Base-by-base conservation (phyloP, 106 monocot species). In the Allium sativum region DNA sequence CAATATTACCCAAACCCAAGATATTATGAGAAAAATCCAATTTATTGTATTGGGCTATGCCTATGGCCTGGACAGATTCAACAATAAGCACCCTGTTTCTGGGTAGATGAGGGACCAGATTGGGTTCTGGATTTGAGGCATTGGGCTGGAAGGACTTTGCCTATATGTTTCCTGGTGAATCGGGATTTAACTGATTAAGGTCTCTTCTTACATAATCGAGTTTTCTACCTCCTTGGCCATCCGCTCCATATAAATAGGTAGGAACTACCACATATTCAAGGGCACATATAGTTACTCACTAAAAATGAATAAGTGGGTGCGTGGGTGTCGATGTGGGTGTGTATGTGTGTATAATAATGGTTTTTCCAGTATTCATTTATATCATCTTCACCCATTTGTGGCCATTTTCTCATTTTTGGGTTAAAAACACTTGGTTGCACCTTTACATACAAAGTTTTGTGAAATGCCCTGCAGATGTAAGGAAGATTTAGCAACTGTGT, bases 1-100 rank as follows among this genome's bases (percentile, higher is more conserved):
- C 73, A 11, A 89, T 72, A 21, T 46, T 70, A 0, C 53, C 52
- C 7, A 82, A 78, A 1, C 81, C 80, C 55, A 93, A 65, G 53
- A 93, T 57, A 66, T 93, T 88, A 44, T 88, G 89, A 0, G 93
- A 88, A 42, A 93, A 77, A 73, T 93, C 93, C 12, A 43, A 67
- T 40, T 48, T 78, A 12, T 82, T 78, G 22, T 79, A 66, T 17
- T 93, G 85, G 7, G 52, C 56, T 14, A 93, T 68, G 2, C 80
- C 93, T 80, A 93, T 78, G 1, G 88, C 88, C 66, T 93, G 88
- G 21, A 93, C 93, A 7, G 80, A 76, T 41, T 77, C 21, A 9
- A 93, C 47, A n/a, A 74, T 74, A 50, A 85, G 63, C 6, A 89
- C 73, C 7, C 88, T 88, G 64, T 12, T 8, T 8, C 9, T 13